phyloP scores from a whole-genome alignment of 305 asterid species.

The Solanum hybrid region DNA sequence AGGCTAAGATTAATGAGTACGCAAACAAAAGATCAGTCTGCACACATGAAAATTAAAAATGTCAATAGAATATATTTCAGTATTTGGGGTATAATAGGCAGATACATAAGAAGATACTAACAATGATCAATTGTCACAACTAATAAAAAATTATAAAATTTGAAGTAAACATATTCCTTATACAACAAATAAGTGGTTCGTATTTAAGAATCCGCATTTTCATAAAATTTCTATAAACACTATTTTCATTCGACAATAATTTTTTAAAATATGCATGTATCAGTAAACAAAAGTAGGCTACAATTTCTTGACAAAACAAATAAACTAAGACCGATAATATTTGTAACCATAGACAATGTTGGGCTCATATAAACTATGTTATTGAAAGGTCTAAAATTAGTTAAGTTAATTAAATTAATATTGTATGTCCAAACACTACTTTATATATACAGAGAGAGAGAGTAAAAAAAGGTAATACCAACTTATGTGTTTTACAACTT shows the following conservation, averaged over 20 bases:
- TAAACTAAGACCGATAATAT: no score
- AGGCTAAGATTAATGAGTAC: background rate
- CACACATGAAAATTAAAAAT: background rate
- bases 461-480: background rate
- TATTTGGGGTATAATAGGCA: background rate
- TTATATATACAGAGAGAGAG: background rate
- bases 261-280: background rate
- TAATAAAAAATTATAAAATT: no score
- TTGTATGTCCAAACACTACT: background rate
- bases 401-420: background rate
- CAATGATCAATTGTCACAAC: background rate
- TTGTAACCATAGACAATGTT: background rate
- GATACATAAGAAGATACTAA: background rate
- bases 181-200: background rate
- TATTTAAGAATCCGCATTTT: background rate
- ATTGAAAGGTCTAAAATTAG: background rate
- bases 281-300: background rate
- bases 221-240: no score
- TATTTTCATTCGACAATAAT: background rate
- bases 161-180: background rate
- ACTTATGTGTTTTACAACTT: background rate
- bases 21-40: background rate
- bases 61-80: background rate
- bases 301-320: background rate
- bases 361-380: background rate